Base-by-base conservation (phyloP, 179 eudicot species). In the Sideroxylon spinosum region DNA sequence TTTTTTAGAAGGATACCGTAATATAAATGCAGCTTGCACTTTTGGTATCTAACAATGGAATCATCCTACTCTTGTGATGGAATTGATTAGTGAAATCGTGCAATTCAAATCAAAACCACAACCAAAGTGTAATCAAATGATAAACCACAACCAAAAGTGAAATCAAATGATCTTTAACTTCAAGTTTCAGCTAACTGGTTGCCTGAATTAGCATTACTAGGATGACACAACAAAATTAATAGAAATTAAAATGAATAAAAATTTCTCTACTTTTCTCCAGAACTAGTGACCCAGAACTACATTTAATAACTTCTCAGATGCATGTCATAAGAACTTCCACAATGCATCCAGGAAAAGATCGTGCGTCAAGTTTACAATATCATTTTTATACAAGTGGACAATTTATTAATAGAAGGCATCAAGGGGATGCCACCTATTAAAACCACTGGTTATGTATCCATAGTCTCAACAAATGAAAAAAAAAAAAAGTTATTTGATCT, bases 281-380 rank as follows among this genome's bases (percentile, higher is more conserved):
- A 14, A 72, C 6, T 25, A 53, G 48, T 37, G 11, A 63, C 32
- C 9, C 10, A 4, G 7, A 9, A 9, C 13, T 13, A 23, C 9
- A 23, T 8, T 55, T 55, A 55, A 1, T 8, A 49, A 11, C 52
- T 68, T 14, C 25, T 16, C 20, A 62, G 13, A 62, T 68, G 73
- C 53, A 44, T 16, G 53, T 22, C 37, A 29, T 29, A 29, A 29
- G 37, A 29, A 29, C 37, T 29, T 29, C 37, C 37, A 29, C 37
- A 29, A 72, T 3, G 28, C 62, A 72, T 26, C 11, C 25, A 72
- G 61, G 46, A 26, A 72, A 72, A 72, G 63, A 72, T 23, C 62
- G 26, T 53, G 46, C 48, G 28, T 53, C 44, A 53, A 72, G 76
- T 60, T 71, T 71, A 55, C 61, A 71, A 7, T 14, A 9, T 52